Evolutionary conservation across 371 early-diverging fungal species (phyloP).

Genomic region (Gilbertella persicaria): DNA sequence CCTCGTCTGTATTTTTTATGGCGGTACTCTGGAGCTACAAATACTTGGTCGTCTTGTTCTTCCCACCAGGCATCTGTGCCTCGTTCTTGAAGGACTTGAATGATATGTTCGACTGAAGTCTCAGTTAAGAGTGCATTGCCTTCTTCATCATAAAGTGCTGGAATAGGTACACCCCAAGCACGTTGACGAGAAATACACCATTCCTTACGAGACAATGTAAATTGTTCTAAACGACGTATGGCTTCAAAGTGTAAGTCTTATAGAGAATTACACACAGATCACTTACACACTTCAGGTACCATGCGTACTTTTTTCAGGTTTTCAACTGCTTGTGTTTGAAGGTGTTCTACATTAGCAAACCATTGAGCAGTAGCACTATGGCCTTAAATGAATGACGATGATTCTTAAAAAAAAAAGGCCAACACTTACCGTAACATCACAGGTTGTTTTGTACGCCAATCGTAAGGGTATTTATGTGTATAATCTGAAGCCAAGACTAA

Average conservation of each 20-base stretch:
- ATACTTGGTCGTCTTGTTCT: slow-evolving; percentile 67
- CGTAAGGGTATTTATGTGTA: slow-evolving; percentile 87
- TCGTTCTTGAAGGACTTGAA: slow-evolving; percentile 55
- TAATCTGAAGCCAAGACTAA: slow-evolving; percentile 52
- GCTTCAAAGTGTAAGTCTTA: too few species aligned
- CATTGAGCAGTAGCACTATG: slow-evolving; percentile 86
- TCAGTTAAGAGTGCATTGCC: slow-evolving; percentile 70
- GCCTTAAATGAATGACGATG: neutral
- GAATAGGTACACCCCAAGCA: slow-evolving; percentile 82
- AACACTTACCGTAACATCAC: slow-evolving; percentile 68
- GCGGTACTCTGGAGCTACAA: slow-evolving; percentile 69
- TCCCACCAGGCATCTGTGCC: slow-evolving; percentile 86
- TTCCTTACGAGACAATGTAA: slow-evolving; percentile 71
- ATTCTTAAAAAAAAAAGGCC: too few species aligned
- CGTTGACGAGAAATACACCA: slow-evolving; percentile 96
- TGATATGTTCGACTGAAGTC: slow-evolving; percentile 69
- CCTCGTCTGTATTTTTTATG: slow-evolving; percentile 59
- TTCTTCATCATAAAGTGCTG: slow-evolving; percentile 74
- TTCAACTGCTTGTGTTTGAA: slow-evolving; percentile 63
- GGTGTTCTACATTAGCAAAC: slow-evolving; percentile 76
- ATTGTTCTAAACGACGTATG: slow-evolving; percentile 60
- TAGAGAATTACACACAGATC: neutral
- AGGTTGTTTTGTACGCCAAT: slow-evolving; percentile 92
- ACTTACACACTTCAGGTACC: slow-evolving; percentile 65
- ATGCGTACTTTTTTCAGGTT: slow-evolving; percentile 59